phyloP scores from a whole-genome alignment of 148 eudicot species.

The Arbutus unedo region DNA sequence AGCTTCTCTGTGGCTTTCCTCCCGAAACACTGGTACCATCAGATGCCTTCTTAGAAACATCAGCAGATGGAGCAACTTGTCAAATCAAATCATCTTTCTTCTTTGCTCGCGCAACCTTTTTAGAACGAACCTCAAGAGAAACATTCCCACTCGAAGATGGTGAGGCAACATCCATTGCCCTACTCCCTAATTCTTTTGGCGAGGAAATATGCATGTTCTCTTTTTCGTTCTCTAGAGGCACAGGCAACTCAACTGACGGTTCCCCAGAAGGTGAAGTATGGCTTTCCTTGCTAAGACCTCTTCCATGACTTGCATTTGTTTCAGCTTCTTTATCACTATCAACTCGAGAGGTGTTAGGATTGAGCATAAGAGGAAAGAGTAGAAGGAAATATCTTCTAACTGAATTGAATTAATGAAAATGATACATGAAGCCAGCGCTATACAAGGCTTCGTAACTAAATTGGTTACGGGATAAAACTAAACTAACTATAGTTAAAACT shows the following conservation, averaged over 20 bases:
- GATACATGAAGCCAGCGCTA: too few relatives aligned
- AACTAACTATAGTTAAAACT: too few relatives aligned
- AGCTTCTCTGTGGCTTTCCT: slow-evolving; percentile 27
- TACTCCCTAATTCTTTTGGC: slow-evolving; percentile 34
- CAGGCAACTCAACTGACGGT: slow-evolving; percentile 26
- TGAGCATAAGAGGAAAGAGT: too few relatives aligned
- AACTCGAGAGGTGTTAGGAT: slow-evolving; percentile 24
- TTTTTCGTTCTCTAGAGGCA: slow-evolving; percentile 34
- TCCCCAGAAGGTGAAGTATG: slow-evolving; percentile 28
- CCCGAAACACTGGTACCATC: slow-evolving; percentile 37
- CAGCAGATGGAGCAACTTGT: slow-evolving; percentile 34
- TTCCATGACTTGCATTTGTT: slow-evolving; percentile 21
- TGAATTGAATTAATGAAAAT: too few relatives aligned
- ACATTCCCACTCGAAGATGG: slow-evolving; percentile 43
- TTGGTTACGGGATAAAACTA: too few relatives aligned
- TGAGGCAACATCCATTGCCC: slow-evolving; percentile 37
- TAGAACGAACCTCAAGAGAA: slow-evolving; percentile 35
- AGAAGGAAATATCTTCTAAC: too few relatives aligned
- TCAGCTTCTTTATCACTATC: slow-evolving; percentile 39
- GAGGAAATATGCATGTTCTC: slow-evolving; percentile 31
- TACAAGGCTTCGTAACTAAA: too few relatives aligned
- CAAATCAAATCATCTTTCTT: slow-evolving; percentile 36
- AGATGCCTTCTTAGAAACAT: slow-evolving; percentile 33
- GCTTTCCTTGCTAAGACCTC: slow-evolving; percentile 31
- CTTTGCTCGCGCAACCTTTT: slow-evolving; percentile 32